These are phyloP conservation scores for Saccharomyces mikatae DNA, from an alignment of 805 yeast genomes.

Conservation along the genomic window DNA sequence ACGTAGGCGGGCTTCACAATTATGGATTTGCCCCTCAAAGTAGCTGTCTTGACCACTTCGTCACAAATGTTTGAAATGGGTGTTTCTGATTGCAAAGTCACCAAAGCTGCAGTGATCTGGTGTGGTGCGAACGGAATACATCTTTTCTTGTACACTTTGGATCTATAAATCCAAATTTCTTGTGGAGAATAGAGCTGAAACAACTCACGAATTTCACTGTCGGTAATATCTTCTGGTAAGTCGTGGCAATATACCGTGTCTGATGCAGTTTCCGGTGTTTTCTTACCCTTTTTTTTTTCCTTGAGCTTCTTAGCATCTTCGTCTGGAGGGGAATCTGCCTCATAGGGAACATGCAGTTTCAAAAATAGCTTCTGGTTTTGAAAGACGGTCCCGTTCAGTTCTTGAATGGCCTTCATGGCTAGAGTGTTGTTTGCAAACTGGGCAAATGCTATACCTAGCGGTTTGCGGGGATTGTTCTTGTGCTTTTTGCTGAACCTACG, in stretches of 20 bases:
- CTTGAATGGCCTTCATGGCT: constrained; percentile 57
- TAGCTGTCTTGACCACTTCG: constrained; percentile 31
- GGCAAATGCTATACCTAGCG: constrained; percentile 71
- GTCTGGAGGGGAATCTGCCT: constrained; percentile 21
- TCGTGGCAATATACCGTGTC: constrained; percentile 41
- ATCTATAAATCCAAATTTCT: constrained; percentile 41
- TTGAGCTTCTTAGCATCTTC: not conserved
- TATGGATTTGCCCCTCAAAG: constrained; percentile 31
- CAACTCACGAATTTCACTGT: constrained; percentile 37
- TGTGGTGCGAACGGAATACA: constrained; percentile 23
- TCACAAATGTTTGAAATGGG: constrained; percentile 39
- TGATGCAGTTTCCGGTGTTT: constrained; percentile 25
- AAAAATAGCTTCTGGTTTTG: constrained; percentile 35
- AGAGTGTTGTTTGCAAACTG: constrained; percentile 61
- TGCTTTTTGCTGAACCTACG: constrained; percentile 36
- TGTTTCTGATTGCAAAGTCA: constrained; percentile 37
- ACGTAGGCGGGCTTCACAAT: constrained; percentile 35
- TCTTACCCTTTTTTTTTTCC: not conserved
- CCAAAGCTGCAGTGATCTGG: constrained; percentile 43
- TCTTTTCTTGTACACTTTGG: constrained; percentile 23
- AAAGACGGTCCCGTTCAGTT: constrained; percentile 54
- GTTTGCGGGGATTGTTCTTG: constrained; percentile 26
- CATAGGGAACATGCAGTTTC: constrained; percentile 38
- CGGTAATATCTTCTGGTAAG: constrained; percentile 35
- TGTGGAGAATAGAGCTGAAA: constrained; percentile 40